Evolutionary conservation across 352 stramenopile species (phyloP).

Genomic region (Globisporangium paroecandrum): DNA sequence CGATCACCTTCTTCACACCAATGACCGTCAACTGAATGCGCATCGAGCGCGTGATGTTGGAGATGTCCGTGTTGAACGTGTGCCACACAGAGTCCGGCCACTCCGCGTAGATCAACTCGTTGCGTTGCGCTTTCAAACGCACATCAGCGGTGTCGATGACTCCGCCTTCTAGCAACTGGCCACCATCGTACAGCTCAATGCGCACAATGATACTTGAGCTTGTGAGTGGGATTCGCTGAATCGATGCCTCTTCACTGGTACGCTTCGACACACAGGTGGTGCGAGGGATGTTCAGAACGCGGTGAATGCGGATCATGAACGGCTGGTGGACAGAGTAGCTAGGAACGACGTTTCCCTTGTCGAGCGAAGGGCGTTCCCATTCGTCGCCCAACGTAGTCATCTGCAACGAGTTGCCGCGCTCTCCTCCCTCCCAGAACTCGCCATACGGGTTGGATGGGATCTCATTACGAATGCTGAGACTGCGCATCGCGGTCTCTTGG

Average conservation of each 20-base stretch:
- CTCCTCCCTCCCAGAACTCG: conserved; percentile 50
- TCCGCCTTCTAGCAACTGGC: conserved; percentile 63
- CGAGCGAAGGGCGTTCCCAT: conserved; percentile 47
- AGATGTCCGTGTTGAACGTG: conserved; percentile 74
- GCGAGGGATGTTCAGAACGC: conserved; percentile 81
- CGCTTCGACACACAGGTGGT: conserved; percentile 62
- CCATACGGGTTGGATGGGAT: conserved; percentile 58
- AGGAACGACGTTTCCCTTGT: conserved; percentile 32
- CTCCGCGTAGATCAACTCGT: conserved; percentile 68
- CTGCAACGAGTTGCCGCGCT: conserved; percentile 54
- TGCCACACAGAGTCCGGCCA: conserved; percentile 77
- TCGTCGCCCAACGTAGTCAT: conserved; percentile 76
- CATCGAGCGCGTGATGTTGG: conserved; percentile 67
- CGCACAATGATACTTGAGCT: conserved; percentile 70
- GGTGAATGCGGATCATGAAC: conserved; percentile 68
- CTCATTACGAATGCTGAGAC: conserved; percentile 63
- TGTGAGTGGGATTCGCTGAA: conserved; percentile 45
- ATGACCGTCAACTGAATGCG: conserved; percentile 72
- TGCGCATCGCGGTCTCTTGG: conserved; percentile 77
- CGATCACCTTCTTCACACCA: conserved; percentile 68
- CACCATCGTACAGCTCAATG: conserved; percentile 75
- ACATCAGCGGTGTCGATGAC: conserved; percentile 70
- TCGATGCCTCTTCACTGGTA: conserved; percentile 59
- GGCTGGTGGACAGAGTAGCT: conserved; percentile 62
- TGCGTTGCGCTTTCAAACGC: conserved; percentile 63